phyloP scores from a whole-genome alignment of 768 basidiomycete genomes.

The Rhizopogon vinicolor region DNA sequence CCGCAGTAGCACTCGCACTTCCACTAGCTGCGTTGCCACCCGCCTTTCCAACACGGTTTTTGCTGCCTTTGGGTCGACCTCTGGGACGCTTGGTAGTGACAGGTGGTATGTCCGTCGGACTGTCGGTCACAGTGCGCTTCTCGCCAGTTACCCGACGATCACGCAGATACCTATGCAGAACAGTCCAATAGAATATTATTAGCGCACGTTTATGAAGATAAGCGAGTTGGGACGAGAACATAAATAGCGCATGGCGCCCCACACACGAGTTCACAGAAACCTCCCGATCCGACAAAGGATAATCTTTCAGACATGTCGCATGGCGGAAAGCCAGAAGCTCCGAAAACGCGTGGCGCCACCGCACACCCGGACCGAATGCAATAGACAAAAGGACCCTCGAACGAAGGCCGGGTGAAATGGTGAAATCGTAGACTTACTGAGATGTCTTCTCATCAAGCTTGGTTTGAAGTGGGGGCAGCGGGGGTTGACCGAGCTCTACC shows the following conservation, averaged over 20 bases:
- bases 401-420: conserved; percentile 8
- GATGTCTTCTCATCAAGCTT: conserved; percentile 68
- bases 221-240: too few relatives aligned
- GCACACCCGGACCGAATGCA: background rate
- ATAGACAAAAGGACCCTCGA: background rate
- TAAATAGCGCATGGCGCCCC: background rate
- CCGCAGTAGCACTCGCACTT: conserved; percentile 7
- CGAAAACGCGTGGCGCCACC: background rate
- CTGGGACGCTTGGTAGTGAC: conserved; percentile 47
- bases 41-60: conserved; percentile 35
- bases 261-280: background rate
- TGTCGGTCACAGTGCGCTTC: conserved; percentile 24
- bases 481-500: conserved; percentile 69
- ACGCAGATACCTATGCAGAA: conserved; percentile 46
- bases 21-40: conserved; percentile 1
- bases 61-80: conserved; percentile 69
- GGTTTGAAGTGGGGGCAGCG: conserved; percentile 66
- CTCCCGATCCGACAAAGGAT: background rate
- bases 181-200: background rate
- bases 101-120: conserved; percentile 24
- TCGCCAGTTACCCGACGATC: conserved; percentile 56
- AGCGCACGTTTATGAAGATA: conserved; percentile 10
- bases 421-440: conserved; percentile 35
- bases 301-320: background rate
- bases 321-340: background rate